Evolutionary conservation across 306 rosid species (phyloP).

Genomic region (Senna siamea): DNA sequence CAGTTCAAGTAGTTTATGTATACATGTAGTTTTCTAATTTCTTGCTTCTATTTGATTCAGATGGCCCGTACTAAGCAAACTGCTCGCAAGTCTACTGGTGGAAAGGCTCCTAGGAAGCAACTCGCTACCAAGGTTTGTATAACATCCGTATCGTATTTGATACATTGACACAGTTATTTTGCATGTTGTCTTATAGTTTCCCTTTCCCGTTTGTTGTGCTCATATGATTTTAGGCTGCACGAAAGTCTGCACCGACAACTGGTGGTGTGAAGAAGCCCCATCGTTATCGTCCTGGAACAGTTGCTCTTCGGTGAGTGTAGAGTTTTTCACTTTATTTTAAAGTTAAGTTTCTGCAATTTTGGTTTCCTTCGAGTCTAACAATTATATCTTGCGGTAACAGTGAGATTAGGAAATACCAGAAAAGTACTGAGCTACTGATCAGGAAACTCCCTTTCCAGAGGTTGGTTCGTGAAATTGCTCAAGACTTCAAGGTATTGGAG

Average conservation of each 20-base stretch:
- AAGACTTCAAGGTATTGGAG: conserved; percentile 95
- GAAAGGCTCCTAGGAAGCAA: conserved; percentile 96
- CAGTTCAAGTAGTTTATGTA: no score
- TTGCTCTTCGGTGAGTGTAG: conserved; percentile 89
- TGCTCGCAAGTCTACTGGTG: conserved; percentile 94
- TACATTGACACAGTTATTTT: no score
- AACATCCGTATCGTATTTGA: no score
- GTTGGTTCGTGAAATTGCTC: conserved; percentile 94
- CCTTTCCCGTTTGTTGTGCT: no score
- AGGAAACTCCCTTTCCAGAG: conserved; percentile 95
- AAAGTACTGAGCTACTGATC: conserved; percentile 87
- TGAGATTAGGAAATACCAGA: conserved; percentile 95
- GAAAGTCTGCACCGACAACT: conserved; percentile 95
- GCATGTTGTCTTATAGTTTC: no score
- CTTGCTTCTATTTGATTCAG: no score
- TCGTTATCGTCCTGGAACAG: conserved; percentile 94
- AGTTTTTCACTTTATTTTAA: no score
- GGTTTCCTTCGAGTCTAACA: no score
- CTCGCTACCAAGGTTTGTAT: conserved; percentile 81
- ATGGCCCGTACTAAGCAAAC: conserved; percentile 99
- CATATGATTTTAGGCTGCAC: conserved; percentile 88
- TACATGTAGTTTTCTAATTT: no score
- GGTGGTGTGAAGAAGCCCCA: conserved; percentile 98
- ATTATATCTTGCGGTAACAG: no score
- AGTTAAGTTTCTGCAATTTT: no score